Evolutionary conservation across 768 basidiomycete genomes (phyloP), one percentile per base, ranked within the genome.

Genomic region (Calvatia gigantea): DNA sequence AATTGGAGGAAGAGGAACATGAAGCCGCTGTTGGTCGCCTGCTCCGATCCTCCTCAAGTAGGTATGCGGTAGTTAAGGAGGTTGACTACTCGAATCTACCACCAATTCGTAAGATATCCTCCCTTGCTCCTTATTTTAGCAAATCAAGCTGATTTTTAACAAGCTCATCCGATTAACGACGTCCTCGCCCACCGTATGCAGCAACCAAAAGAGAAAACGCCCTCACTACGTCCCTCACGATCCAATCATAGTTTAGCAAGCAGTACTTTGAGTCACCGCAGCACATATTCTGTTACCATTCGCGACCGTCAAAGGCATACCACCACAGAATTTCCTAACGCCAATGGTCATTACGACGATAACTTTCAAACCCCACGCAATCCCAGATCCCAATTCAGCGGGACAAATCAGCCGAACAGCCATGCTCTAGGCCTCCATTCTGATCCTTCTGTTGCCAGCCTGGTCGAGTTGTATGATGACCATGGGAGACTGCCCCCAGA

Each of bases 381-480:
- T 48, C 31, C 37, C 57, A 60, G 51, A 53, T 58, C 79, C 70
- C 29, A 43, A 28, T 68, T 69, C 67, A 76, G 70, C 31, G 77
- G 66, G 55, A 72, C 67, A 72, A 81, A 55, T 29, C 48, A 46
- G 15, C 35, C 37, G 29, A 69, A 73, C 58, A 77, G 72, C 57
- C 81, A 86, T 27, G 71, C 87, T 8, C 68, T 80, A 11, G 71
- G 79, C 19, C 75, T 92, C 43, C 84, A 85, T 41, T 83, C 84
- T 25, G 89, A 92, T 58, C 89, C 89, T 2, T 91, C 90, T 19
- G 87, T 92, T 27, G 86, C 78, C 12, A 91, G 86, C 61, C 71
- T 92, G 21, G 70, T 91, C 32, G 77, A 83, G 53, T 72, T 89
- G 59, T 92, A 91, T 61, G 89, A 91, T 61, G 82, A 87, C 3